Conservation (phyloP, 2,329 filamentous ascomycete species). For the Akanthomyces uredinophilus region DNA sequence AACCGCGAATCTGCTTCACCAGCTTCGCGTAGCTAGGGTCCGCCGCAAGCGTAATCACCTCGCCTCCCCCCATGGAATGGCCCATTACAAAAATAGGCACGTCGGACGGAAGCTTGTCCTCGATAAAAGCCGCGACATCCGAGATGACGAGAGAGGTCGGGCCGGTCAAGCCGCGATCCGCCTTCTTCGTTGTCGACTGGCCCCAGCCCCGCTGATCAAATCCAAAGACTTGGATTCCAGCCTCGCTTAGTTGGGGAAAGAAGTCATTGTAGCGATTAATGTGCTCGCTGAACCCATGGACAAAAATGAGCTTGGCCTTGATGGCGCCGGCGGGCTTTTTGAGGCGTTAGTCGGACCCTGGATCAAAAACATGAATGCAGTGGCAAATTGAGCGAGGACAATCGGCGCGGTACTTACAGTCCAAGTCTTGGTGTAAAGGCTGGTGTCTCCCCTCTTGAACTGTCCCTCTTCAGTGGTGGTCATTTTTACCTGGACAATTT, state of each 20-base stretch:
- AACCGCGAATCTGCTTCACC: conserved; percentile 60
- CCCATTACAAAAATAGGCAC: conserved; percentile 78
- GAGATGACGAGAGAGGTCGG: conserved; percentile 66
- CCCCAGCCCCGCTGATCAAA: conserved; percentile 93
- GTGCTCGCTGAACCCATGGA: conserved; percentile 91
- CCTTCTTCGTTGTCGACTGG: conserved; percentile 55
- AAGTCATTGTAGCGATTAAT: conserved; percentile 70
- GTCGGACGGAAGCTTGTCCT: conserved; percentile 46
- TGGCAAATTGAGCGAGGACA: conserved; percentile 3
- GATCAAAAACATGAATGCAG: background rate
- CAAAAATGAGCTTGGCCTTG: conserved; percentile 70
- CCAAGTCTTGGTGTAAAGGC: conserved; percentile 55
- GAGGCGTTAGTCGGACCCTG: background rate
- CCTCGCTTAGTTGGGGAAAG: conserved; percentile 63
- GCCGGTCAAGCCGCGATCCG: conserved; percentile 68
- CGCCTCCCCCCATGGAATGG: conserved; percentile 85
- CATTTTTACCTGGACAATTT: conserved; percentile 24
- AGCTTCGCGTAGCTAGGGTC: conserved; percentile 48
- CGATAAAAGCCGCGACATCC: conserved; percentile 74
- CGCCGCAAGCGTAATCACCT: conserved; percentile 59
- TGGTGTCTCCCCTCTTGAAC: conserved; percentile 40
- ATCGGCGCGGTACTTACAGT: conserved; percentile 38
- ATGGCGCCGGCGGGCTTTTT: conserved; percentile 48
- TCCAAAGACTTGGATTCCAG: conserved; percentile 68
- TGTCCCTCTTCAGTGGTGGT: conserved; percentile 44